phyloP scores from a whole-genome alignment of 1,139 yeast species.

The Arxiozyma heterogenica region DNA sequence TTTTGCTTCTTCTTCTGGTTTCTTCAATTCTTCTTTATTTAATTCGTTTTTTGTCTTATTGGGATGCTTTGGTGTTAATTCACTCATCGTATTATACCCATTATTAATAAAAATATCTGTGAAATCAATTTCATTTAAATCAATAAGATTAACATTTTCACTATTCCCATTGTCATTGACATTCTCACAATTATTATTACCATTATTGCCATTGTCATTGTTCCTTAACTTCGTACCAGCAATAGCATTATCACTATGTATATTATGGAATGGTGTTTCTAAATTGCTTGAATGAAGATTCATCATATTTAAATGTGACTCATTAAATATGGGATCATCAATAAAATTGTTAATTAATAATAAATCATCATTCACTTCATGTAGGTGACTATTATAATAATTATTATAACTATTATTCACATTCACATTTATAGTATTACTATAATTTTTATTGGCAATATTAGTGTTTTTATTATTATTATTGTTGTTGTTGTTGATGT shows the following conservation, averaged over 20 bases:
- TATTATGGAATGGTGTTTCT: background rate
- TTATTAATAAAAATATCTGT: conserved; percentile 27
- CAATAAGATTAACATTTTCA: conserved; percentile 5
- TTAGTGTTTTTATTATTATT: background rate
- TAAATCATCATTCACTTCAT: background rate
- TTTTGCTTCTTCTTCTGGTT: background rate
- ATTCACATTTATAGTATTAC: background rate
- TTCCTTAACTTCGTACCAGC: too few relatives aligned
- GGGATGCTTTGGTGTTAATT: background rate
- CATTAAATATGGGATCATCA: conserved; percentile 1
- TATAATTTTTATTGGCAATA: background rate
- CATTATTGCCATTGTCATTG: too few relatives aligned
- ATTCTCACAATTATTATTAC: background rate
- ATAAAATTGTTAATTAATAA: conserved; percentile 1
- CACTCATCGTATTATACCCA: conserved; percentile 3
- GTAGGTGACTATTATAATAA: background rate
- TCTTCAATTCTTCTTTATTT: too few relatives aligned
- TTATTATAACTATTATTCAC: background rate
- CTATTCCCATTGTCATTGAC: background rate
- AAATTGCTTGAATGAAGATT: background rate
- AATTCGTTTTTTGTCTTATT: background rate
- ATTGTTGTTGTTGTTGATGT: background rate
- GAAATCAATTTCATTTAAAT: conserved; percentile 29
- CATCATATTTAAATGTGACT: background rate
- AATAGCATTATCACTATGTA: background rate